These are phyloP conservation scores for Starmerella lactis-condensi DNA, from an alignment of 805 yeast genomes.

Conservation along the genomic window DNA sequence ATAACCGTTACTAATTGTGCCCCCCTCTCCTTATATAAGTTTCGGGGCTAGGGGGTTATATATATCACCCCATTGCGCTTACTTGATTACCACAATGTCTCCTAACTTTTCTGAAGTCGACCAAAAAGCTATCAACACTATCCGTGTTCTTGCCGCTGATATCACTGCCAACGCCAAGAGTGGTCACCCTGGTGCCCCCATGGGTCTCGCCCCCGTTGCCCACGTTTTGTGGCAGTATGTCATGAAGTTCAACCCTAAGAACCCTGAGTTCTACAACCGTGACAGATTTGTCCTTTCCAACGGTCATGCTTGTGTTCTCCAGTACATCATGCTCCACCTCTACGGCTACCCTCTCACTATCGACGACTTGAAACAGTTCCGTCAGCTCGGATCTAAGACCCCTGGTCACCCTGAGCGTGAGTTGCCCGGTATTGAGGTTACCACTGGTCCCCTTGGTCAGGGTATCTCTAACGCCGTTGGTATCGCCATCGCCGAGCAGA, in stretches of 20 bases:
- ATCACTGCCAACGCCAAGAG: constrained; percentile 75
- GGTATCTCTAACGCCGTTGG: constrained; percentile 95
- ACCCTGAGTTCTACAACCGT: constrained; percentile 84
- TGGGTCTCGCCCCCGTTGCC: constrained; percentile 93
- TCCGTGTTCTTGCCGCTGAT: constrained; percentile 77
- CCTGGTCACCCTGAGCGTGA: constrained; percentile 97
- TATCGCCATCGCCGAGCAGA: constrained; percentile 83
- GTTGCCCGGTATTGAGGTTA: constrained; percentile 84
- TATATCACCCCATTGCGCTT: no score
- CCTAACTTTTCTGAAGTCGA: constrained; percentile 39
- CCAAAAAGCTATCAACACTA: constrained; percentile 60
- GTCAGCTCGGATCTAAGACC: constrained; percentile 76
- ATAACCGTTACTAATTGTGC: no score
- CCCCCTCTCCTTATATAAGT: no score
- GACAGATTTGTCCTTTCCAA: constrained; percentile 89
- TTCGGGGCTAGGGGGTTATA: no score
- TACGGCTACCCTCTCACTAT: constrained; percentile 64
- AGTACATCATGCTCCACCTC: constrained; percentile 69
- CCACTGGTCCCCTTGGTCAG: constrained; percentile 98
- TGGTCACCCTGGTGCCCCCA: constrained; percentile 99
- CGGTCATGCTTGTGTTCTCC: constrained; percentile 89
- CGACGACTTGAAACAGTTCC: constrained; percentile 76
- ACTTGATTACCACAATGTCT: no score
- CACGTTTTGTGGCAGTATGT: constrained; percentile 61
- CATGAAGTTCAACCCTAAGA: constrained; percentile 74